phyloP scores from a whole-genome alignment of 306 rosid species.

The Glycine tomentella region DNA sequence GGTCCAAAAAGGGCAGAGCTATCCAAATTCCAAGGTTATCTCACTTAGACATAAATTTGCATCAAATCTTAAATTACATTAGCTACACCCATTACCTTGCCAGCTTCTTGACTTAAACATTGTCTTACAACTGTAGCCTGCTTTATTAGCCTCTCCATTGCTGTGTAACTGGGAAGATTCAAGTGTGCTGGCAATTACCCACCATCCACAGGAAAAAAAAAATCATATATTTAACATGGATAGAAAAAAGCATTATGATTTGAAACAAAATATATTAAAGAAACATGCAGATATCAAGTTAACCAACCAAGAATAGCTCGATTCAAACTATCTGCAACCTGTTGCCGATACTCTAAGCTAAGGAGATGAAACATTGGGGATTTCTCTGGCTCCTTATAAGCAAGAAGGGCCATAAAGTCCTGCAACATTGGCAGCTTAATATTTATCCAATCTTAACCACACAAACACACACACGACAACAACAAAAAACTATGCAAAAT shows the following conservation, averaged over 20 bases:
- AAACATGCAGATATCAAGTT: slow-evolving; percentile 34
- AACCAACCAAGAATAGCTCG: slow-evolving; percentile 86
- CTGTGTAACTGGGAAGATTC: slow-evolving; percentile 74
- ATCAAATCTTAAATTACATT: slow-evolving; percentile 10
- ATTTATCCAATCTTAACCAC: slow-evolving; percentile 8
- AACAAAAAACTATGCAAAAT: background rate
- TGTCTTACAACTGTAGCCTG: slow-evolving; percentile 84
- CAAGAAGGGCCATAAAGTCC: slow-evolving; percentile 91
- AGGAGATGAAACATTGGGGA: slow-evolving; percentile 92
- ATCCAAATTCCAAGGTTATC: slow-evolving; percentile 10
- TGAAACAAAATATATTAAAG: slow-evolving; percentile 16
- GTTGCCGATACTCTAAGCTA: slow-evolving; percentile 73
- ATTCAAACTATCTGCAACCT: slow-evolving; percentile 81
- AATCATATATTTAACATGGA: background rate
- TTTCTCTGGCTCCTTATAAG: slow-evolving; percentile 90
- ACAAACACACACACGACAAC: background rate
- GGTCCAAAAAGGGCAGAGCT: slow-evolving; percentile 6
- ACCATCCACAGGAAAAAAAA: slow-evolving; percentile 24
- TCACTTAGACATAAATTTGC: slow-evolving; percentile 22
- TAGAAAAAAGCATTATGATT: slow-evolving; percentile 20
- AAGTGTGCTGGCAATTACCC: slow-evolving; percentile 68
- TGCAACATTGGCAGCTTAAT: slow-evolving; percentile 45
- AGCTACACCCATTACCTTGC: slow-evolving; percentile 63
- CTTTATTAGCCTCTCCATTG: slow-evolving; percentile 89
- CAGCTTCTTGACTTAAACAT: slow-evolving; percentile 68